Evolutionary conservation across 768 basidiomycete species (phyloP), one percentile per base, ranked within the genome.

Genomic region (Scleroderma bovista): DNA sequence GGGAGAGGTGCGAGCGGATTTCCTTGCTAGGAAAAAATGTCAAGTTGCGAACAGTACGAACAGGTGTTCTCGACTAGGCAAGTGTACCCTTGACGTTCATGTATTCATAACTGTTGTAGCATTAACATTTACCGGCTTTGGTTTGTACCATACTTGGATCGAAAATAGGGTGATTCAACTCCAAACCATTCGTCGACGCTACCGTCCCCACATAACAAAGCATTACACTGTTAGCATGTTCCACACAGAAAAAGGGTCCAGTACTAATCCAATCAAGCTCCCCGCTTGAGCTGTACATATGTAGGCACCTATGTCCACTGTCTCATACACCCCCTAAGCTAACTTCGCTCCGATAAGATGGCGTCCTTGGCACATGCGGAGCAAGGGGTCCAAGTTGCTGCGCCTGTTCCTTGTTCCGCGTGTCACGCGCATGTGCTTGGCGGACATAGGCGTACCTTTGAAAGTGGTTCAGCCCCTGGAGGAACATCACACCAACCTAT

Each of bases 401-500:
- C 12, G 49, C 24, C 10, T 63, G 51, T n/a, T 74, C 74, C 47
- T 62, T 64, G 0, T 54, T 38, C n/a, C 67, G 64, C 6, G 57
- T 69, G 53, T 90, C 85, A 32, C 77, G 75, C 13, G 79, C 80
- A 61, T 88, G 78, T 0, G 88, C 89, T 63, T 89, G 85, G 39
- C 92, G 79, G 22, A 89, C 81, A 60, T 91, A 94, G 0, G 93
- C 88, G 51, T 90, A 87, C 3, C 88, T 81, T 60, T 93, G 90
- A 64, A 94, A 95, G 58, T 89, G 86, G 62, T 93, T 95, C 22
- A 95, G 75, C 10, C 79, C 72, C 61, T 87, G 82, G 32, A 94
- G 68, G 61, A 84, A 90, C 47, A 86, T 72, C 17, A 83, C 77
- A 0, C 93, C 92, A 49, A 92, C 79, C 92, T 93, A 59, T 52